Conservation (phyloP, 345 rosid species). For the Hibiscus tridactylites region DNA sequence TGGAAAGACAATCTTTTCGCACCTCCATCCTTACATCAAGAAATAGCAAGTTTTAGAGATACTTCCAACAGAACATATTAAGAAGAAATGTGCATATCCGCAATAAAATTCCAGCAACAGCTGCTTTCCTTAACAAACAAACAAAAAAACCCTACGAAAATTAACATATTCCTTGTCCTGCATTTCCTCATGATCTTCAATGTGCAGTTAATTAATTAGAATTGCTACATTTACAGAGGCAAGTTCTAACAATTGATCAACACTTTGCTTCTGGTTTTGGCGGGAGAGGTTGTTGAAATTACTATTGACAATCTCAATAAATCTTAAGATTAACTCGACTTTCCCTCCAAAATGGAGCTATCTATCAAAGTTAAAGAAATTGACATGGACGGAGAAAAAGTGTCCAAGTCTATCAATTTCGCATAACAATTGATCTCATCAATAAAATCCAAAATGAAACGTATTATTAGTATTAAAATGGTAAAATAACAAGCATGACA, state of each 20-base stretch:
- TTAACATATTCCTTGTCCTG: too few relatives aligned
- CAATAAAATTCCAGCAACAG: background rate
- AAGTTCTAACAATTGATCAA: too few relatives aligned
- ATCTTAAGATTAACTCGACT: too few relatives aligned
- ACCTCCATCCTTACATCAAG: constrained; percentile 58
- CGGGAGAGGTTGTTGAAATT: too few relatives aligned
- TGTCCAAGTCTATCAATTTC: background rate
- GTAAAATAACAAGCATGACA: background rate
- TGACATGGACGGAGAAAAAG: background rate
- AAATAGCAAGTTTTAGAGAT: constrained; percentile 29
- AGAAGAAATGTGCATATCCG: constrained; percentile 7
- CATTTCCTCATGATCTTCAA: too few relatives aligned
- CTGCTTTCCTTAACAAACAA: too few relatives aligned
- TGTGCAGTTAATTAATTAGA: too few relatives aligned
- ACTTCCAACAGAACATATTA: background rate
- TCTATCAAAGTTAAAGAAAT: background rate
- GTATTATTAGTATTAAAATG: background rate
- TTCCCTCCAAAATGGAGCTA: background rate
- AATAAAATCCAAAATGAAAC: background rate
- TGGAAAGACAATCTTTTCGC: constrained; percentile 61
- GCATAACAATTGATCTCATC: background rate
- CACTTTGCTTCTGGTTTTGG: too few relatives aligned
- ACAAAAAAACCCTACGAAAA: too few relatives aligned
- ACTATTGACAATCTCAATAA: too few relatives aligned
- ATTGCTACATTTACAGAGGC: too few relatives aligned